A percentile compares a stretch with the other conserved stretches of the same genome.
Evolutionary conservation across 2,329 filamentous ascomycete genomes (phyloP).

Genomic region (Pyricularia grisea): DNA sequence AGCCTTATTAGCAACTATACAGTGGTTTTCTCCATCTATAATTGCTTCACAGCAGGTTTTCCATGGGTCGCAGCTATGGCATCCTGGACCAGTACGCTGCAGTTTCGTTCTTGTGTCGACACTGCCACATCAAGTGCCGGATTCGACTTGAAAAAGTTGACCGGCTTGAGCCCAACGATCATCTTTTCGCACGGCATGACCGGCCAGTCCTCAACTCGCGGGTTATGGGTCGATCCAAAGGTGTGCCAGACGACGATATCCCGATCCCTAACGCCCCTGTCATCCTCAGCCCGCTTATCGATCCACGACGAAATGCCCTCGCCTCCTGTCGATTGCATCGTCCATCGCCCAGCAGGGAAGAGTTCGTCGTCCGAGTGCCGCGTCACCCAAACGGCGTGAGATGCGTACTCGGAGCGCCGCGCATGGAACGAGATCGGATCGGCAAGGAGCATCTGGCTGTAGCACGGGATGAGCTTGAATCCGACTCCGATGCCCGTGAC

Average conservation of each 20-base stretch:
- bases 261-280: slow-evolving; percentile 27
- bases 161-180: slow-evolving; percentile 7
- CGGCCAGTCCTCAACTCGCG: slow-evolving; percentile 57
- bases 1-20: no score
- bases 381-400: slow-evolving; percentile 35
- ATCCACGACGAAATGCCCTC: slow-evolving; percentile 30
- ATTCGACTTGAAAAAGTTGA: slow-evolving; percentile 9
- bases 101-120: slow-evolving; percentile 8
- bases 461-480: slow-evolving; percentile 33
- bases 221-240: slow-evolving; percentile 54
- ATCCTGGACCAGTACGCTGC: slow-evolving; percentile 5
- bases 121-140: slow-evolving; percentile 9
- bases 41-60: neutral
- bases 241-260: slow-evolving; percentile 51
- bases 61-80: slow-evolving; percentile 8
- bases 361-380: slow-evolving; percentile 31
- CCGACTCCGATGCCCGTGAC: slow-evolving; percentile 33
- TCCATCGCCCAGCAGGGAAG: slow-evolving; percentile 31
- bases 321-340: slow-evolving; percentile 35
- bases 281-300: slow-evolving; percentile 16
- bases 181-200: slow-evolving; percentile 39
- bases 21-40: no score
- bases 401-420: slow-evolving; percentile 30
- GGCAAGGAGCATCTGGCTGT: slow-evolving; percentile 36
- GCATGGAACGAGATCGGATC: slow-evolving; percentile 28